Evolutionary conservation across 441 rosid species (phyloP).

Genomic region (Pelargonium cotyledonis): DNA sequence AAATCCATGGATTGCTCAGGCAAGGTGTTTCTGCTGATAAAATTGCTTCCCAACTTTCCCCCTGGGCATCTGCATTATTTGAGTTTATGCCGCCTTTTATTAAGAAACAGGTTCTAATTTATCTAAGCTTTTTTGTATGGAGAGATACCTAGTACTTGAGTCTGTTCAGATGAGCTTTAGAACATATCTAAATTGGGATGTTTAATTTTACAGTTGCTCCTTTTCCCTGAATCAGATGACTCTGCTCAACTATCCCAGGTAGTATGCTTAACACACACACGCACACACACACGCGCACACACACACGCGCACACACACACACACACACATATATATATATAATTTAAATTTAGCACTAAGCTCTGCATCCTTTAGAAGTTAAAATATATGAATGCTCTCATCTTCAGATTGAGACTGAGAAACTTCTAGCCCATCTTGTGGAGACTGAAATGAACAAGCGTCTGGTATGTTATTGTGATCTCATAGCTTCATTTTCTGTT

Average conservation of each 20-base stretch:
- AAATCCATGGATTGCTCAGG: conserved; percentile 81
- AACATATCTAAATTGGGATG: conserved; percentile 21
- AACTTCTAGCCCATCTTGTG: conserved; percentile 94
- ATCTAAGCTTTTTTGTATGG: conserved; percentile 8
- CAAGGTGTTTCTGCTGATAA: conserved; percentile 63
- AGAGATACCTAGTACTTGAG: conserved; percentile 13
- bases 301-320: no score
- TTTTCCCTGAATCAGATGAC: conserved; percentile 92
- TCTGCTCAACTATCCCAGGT: conserved; percentile 99
- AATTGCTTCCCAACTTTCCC: conserved; percentile 85
- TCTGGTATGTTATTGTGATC: conserved; percentile 35
- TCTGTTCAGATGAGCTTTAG: conserved; percentile 11
- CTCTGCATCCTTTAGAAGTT: neutral
- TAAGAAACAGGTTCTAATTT: conserved; percentile 69
- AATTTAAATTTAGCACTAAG: neutral
- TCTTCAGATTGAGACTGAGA: conserved; percentile 90
- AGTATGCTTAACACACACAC: conserved; percentile 19
- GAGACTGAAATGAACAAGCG: conserved; percentile 94
- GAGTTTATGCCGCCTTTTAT: conserved; percentile 92
- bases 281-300: neutral
- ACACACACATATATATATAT: no score
- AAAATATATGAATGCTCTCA: conserved; percentile 11
- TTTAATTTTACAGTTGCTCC: conserved; percentile 67
- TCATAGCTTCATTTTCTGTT: neutral
- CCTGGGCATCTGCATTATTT: conserved; percentile 96